These are phyloP conservation scores for Trypanosoma boissoni DNA, from an alignment of 208 protist species.

Conservation along the genomic window DNA sequence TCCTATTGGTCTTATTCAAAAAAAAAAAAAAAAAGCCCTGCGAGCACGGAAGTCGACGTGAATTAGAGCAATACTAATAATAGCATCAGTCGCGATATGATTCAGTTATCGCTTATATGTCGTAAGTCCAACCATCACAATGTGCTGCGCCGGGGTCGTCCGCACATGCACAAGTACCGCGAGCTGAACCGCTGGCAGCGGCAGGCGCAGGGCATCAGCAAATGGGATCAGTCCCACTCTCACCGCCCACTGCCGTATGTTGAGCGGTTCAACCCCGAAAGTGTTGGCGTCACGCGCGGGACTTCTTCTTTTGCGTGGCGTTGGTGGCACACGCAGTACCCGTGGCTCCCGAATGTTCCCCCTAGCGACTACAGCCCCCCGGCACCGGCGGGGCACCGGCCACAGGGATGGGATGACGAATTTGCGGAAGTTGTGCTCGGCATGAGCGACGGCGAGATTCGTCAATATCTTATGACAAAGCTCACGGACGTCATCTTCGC, in stretches of 20 bases:
- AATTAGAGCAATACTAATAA: too few species aligned
- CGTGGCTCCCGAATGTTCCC: slow-evolving; percentile 86
- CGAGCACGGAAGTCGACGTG: neutral
- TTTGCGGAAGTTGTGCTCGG: slow-evolving; percentile 69
- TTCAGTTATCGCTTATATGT: slow-evolving; percentile 28
- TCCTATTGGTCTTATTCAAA: too few species aligned
- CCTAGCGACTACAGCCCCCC: slow-evolving; percentile 32
- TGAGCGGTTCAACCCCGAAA: slow-evolving; percentile 88
- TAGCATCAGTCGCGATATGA: too few species aligned
- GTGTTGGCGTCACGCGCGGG: slow-evolving; percentile 79
- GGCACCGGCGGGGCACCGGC: slow-evolving; percentile 36
- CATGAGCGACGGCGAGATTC: slow-evolving; percentile 74
- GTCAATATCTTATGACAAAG: slow-evolving; percentile 66
- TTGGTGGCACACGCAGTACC: slow-evolving; percentile 92
- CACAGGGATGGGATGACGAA: slow-evolving; percentile 79
- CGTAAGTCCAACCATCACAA: slow-evolving; percentile 84
- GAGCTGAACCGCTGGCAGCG: slow-evolving; percentile 90
- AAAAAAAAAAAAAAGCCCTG: slow-evolving; percentile 1
- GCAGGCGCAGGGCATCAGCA: slow-evolving; percentile 85
- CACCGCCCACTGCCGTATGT: slow-evolving; percentile 73
- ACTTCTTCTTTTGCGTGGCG: slow-evolving; percentile 76
- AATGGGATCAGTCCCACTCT: slow-evolving; percentile 87
- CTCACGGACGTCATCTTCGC: slow-evolving; percentile 86
- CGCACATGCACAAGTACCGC: slow-evolving; percentile 84
- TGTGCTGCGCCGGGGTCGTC: slow-evolving; percentile 69